A percentile compares a stretch with the other conserved stretches of the same genome.
phyloP scores from a whole-genome alignment of 139 green algal genomes.

The Chlamydomonas schloesseri region DNA sequence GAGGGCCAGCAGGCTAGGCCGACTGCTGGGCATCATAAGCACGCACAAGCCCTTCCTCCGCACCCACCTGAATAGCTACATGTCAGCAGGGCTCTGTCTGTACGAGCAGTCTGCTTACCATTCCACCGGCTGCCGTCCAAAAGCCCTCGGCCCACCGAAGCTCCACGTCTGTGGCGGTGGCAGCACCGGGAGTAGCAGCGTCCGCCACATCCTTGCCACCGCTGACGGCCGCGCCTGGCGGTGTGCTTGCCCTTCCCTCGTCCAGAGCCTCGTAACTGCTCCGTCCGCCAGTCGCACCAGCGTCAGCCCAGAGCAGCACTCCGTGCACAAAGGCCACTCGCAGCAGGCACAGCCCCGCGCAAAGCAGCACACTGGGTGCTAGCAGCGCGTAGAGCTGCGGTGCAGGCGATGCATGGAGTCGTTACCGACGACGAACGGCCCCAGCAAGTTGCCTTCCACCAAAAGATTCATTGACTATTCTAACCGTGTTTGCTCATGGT shows the following conservation, averaged over 20 bases:
- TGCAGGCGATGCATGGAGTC: background rate
- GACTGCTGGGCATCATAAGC: background rate
- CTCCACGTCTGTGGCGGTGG: background rate
- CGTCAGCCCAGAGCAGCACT: background rate
- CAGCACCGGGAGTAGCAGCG: background rate
- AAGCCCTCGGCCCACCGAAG: conserved; percentile 15
- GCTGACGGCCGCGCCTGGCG: background rate
- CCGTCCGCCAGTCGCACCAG: too few relatives aligned
- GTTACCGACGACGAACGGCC: too few relatives aligned
- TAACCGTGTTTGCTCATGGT: too few relatives aligned
- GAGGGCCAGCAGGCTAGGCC: background rate
- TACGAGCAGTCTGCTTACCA: background rate
- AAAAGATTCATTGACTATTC: too few relatives aligned
- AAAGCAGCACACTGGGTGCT: background rate
- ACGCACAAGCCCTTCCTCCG: background rate
- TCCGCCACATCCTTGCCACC: background rate
- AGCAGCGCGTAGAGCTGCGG: background rate
- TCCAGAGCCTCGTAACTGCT: too few relatives aligned
- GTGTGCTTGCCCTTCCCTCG: background rate
- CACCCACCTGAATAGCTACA: background rate
- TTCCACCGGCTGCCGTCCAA: background rate
- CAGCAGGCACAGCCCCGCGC: background rate
- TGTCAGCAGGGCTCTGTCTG: too few relatives aligned
- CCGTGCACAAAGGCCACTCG: background rate
- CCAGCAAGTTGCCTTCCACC: too few relatives aligned